Conservation (phyloP, 148 eudicot genomes). For the Fagopyrum tataricum region DNA sequence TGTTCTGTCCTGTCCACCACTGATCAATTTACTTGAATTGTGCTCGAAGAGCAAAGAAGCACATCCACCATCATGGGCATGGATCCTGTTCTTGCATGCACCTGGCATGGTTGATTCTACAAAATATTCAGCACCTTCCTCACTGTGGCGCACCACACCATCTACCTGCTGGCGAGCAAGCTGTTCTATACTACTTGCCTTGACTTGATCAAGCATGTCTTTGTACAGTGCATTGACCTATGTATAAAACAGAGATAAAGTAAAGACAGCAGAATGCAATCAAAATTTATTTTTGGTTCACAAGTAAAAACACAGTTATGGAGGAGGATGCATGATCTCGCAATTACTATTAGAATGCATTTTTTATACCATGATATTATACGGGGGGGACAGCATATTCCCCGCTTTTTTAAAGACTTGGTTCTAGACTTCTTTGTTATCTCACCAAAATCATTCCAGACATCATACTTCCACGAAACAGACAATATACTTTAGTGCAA, state of each 20-base stretch:
- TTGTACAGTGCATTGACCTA: conserved; percentile 81
- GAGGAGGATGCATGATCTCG: too few relatives aligned
- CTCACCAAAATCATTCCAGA: background rate
- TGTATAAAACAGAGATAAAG: background rate
- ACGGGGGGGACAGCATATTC: too few relatives aligned
- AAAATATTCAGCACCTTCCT: conserved; percentile 82
- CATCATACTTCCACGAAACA: background rate
- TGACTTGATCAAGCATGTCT: conserved; percentile 58
- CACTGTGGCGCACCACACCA: conserved; percentile 84
- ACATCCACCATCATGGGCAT: conserved; percentile 90
- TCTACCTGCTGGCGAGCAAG: conserved; percentile 94
- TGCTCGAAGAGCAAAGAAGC: conserved; percentile 71
- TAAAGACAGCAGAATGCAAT: background rate
- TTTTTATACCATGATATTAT: background rate
- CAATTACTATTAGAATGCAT: background rate
- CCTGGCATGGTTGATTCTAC: conserved; percentile 65
- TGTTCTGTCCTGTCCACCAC: conserved; percentile 84
- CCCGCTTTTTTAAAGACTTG: too few relatives aligned
- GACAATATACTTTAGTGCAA: background rate
- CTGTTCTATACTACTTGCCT: conserved; percentile 57
- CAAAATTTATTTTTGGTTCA: background rate
- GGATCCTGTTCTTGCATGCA: conserved; percentile 53
- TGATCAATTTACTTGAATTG: conserved; percentile 63
- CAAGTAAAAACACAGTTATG: background rate
- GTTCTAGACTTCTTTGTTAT: background rate